A percentile compares a stretch with the other conserved stretches of the same genome.
Evolutionary conservation across 2,329 filamentous ascomycete genomes (phyloP).

Genomic region (Aaosphaeria pasadenensis): DNA sequence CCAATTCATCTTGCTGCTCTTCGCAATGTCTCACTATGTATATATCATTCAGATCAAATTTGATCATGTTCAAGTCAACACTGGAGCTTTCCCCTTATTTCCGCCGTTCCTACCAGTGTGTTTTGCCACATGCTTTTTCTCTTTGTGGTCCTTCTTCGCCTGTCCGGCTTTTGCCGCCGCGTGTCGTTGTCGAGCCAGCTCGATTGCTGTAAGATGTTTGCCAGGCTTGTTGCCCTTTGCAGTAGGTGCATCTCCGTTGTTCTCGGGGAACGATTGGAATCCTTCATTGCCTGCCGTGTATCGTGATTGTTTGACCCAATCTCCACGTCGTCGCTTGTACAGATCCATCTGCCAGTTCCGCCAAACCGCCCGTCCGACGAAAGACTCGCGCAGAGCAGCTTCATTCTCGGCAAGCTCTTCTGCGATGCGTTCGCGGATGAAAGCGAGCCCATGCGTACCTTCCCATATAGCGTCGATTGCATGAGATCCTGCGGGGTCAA

Average conservation of each 20-base stretch:
- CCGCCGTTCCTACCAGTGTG: slow-evolving; percentile 9
- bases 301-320: slow-evolving; percentile 64
- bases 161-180: slow-evolving; percentile 45
- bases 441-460: slow-evolving; percentile 61
- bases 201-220: slow-evolving; percentile 41
- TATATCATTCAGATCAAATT: background rate
- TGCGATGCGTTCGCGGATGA: slow-evolving; percentile 66
- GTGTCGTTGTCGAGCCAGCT: slow-evolving; percentile 57
- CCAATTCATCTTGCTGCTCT: too few relatives aligned
- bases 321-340: slow-evolving; percentile 60
- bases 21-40: too few relatives aligned
- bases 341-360: slow-evolving; percentile 73
- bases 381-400: slow-evolving; percentile 59
- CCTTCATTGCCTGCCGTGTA: slow-evolving; percentile 49
- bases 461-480: slow-evolving; percentile 66
- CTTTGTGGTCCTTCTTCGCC: slow-evolving; percentile 25
- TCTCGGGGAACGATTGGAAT: slow-evolving; percentile 50
- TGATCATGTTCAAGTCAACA: slow-evolving; percentile 18
- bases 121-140: slow-evolving; percentile 8
- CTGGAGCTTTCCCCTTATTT: slow-evolving; percentile 21
- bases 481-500: slow-evolving; percentile 63
- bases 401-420: slow-evolving; percentile 61
- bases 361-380: slow-evolving; percentile 66
- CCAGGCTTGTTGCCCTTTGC: slow-evolving; percentile 13
- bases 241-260: slow-evolving; percentile 3